Evolutionary conservation across 2,329 filamentous ascomycete species (phyloP).

Genomic region (Dothiorella sarmentorum): DNA sequence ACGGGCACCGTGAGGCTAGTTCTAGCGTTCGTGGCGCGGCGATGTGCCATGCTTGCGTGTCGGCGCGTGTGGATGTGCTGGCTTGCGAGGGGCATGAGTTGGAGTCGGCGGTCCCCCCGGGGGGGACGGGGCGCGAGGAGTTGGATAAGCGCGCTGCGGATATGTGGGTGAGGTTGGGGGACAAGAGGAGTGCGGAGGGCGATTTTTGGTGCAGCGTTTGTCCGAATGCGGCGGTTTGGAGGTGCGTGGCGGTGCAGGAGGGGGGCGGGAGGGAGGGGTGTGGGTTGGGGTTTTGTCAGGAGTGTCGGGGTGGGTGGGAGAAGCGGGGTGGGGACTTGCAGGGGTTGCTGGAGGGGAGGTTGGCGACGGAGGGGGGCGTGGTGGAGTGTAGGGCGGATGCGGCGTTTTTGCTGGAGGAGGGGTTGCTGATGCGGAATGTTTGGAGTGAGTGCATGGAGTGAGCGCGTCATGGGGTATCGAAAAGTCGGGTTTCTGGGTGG

Average conservation of each 20-base stretch:
- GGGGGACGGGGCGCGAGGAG: not conserved
- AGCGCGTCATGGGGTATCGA: too few relatives aligned
- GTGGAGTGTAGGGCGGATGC: constrained; percentile 3
- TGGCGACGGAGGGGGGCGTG: not conserved
- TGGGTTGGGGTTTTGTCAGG: constrained; percentile 27
- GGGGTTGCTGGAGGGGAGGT: not conserved
- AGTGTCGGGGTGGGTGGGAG: constrained; percentile 23
- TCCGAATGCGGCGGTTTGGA: constrained; percentile 32
- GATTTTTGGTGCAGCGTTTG: constrained; percentile 37
- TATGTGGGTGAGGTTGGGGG: constrained; percentile 6
- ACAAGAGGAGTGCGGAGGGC: too few relatives aligned
- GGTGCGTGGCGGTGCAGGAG: constrained; percentile 24
- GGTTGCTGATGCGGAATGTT: constrained; percentile 3
- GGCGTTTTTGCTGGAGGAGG: not conserved
- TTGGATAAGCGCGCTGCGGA: not conserved
- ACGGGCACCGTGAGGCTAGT: constrained; percentile 37
- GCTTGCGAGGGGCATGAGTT: constrained; percentile 23
- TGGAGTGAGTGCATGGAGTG: not conserved
- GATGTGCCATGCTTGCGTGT: constrained; percentile 35
- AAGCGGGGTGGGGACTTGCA: constrained; percentile 19
- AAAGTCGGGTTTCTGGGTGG: too few relatives aligned
- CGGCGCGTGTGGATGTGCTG: constrained; percentile 28
- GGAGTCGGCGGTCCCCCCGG: not conserved
- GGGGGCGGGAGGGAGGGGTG: constrained; percentile 23
- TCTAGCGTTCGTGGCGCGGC: constrained; percentile 29